phyloP scores from a whole-genome alignment of 257 asterid species.

The Knoxia roxburghii region DNA sequence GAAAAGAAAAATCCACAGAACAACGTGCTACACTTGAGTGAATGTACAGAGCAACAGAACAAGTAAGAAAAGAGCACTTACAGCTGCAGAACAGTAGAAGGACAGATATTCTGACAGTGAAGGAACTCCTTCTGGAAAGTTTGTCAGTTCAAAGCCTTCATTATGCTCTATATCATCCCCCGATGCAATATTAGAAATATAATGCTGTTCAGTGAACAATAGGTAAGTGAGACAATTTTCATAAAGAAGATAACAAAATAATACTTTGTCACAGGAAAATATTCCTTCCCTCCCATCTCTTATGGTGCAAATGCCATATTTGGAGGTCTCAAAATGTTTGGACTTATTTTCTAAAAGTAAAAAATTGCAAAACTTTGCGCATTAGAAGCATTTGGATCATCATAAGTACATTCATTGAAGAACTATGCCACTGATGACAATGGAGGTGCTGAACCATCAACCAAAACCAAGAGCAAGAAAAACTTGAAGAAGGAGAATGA shows the following conservation, averaged over 20 bases:
- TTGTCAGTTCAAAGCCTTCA: conserved; percentile 53
- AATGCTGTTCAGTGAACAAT: conserved; percentile 48
- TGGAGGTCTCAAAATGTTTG: not conserved
- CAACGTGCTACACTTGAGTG: not conserved
- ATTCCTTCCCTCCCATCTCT: not conserved
- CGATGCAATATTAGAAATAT: conserved; percentile 53
- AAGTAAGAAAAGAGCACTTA: conserved; percentile 31
- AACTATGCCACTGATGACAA: not conserved
- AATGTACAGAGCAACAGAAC: not conserved
- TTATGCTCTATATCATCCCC: conserved; percentile 39
- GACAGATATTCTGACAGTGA: conserved; percentile 66
- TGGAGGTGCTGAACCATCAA: not conserved
- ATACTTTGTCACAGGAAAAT: too few relatives aligned
- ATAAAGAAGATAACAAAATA: not conserved
- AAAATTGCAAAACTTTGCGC: not conserved
- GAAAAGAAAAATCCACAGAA: not conserved
- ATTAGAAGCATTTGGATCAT: not conserved
- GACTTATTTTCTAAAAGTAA: not conserved
- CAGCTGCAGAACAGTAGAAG: conserved; percentile 71
- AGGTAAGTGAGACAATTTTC: conserved; percentile 12
- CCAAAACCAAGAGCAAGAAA: not conserved
- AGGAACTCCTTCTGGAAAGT: conserved; percentile 82
- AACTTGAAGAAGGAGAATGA: conserved; percentile 19
- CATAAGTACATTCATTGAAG: not conserved
- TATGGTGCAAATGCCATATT: not conserved